Conservation (phyloP, 176 grass and related monocot genomes). For the Oryza nivara region DNA sequence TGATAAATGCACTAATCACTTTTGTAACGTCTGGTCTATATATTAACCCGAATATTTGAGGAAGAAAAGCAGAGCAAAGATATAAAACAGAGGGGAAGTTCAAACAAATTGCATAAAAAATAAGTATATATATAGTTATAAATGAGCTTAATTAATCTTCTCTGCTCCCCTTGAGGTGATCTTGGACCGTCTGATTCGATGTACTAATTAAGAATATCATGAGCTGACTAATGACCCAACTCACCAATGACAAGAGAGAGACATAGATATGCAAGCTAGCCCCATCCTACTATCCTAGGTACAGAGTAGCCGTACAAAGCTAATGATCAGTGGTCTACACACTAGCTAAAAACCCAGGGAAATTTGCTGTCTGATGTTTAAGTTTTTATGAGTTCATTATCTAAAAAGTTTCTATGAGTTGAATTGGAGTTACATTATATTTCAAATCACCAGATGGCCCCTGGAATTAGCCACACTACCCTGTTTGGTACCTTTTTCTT, state of each 20-base stretch:
- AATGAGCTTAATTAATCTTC: neutral
- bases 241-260: neutral
- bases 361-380: slow-evolving; percentile 16
- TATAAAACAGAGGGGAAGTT: neutral
- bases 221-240: neutral
- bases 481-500: neutral
- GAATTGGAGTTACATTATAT: slow-evolving; percentile 31
- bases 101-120: neutral
- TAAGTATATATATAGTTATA: neutral
- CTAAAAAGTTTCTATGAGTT: slow-evolving; percentile 23
- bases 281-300: slow-evolving; percentile 1
- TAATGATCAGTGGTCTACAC: neutral
- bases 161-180: neutral
- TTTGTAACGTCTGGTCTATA: neutral
- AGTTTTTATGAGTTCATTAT: slow-evolving; percentile 23
- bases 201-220: neutral
- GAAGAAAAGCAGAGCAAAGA: neutral
- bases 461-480: slow-evolving; percentile 27
- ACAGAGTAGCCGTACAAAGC: neutral
- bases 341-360: neutral
- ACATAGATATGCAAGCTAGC: neutral
- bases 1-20: neutral
- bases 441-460: slow-evolving; percentile 19
- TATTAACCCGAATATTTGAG: neutral
- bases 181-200: neutral